phyloP scores from a whole-genome alignment of 2,329 filamentous ascomycete species.

The Keithomyces neogunnii region DNA sequence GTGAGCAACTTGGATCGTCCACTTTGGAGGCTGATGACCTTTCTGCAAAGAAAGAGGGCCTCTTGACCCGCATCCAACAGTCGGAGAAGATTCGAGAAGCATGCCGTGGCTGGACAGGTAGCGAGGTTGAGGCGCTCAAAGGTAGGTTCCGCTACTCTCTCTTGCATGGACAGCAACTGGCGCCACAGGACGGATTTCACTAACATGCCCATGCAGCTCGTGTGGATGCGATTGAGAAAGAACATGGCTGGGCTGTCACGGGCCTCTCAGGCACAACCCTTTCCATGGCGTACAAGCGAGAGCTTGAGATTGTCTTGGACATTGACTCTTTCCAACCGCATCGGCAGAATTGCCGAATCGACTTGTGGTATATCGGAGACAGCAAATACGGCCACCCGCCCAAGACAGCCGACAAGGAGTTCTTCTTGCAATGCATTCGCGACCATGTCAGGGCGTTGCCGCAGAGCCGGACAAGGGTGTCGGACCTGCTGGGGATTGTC shows the following conservation, averaged over 20 bases:
- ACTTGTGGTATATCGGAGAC: conserved; percentile 61
- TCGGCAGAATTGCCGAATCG: conserved; percentile 47
- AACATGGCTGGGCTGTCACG: conserved; percentile 64
- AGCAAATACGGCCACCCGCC: conserved; percentile 43
- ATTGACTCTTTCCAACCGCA: conserved; percentile 47
- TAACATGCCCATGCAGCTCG: conserved; percentile 37
- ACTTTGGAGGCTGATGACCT: conserved; percentile 55
- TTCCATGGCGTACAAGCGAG: conserved; percentile 65
- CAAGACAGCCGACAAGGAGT: conserved; percentile 59
- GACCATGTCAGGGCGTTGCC: conserved; percentile 56
- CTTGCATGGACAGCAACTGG: conserved; percentile 16
- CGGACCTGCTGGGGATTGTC: conserved; percentile 50
- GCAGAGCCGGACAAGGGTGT: conserved; percentile 48
- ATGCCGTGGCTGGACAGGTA: conserved; percentile 79
- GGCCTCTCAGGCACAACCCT: conserved; percentile 52
- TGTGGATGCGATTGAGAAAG: conserved; percentile 56
- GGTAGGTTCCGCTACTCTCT: conserved; percentile 39
- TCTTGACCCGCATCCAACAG: conserved; percentile 65
- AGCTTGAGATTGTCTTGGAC: conserved; percentile 68
- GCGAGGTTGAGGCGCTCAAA: conserved; percentile 73
- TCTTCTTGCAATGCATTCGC: conserved; percentile 65
- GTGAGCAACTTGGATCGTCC: conserved; percentile 57
- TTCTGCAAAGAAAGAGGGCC: conserved; percentile 59
- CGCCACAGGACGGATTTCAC: not conserved
- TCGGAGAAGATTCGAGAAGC: conserved; percentile 80